A percentile compares a stretch with the other conserved stretches of the same genome.
These are phyloP conservation scores for Coemansia brasiliensis DNA, from an alignment of 192 early-diverging fungal species.

Conservation along the genomic window DNA sequence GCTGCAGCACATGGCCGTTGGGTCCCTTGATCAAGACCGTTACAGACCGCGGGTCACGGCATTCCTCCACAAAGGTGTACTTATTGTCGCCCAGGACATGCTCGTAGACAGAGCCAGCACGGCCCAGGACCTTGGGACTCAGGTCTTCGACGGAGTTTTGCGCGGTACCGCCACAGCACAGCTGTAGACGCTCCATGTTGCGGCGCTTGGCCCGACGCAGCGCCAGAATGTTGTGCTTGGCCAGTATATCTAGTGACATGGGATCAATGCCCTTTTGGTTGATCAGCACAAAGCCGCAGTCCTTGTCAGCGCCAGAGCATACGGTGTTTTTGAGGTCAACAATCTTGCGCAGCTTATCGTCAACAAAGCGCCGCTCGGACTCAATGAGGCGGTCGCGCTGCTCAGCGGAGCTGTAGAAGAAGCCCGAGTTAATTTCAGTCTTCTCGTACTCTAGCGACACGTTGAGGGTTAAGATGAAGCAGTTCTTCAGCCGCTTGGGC, in stretches of 20 bases:
- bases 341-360: constrained; percentile 90
- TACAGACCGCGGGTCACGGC: constrained; percentile 83
- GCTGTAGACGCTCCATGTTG: constrained; percentile 98
- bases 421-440: constrained; percentile 97
- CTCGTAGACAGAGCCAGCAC: constrained; percentile 93
- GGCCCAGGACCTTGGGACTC: constrained; percentile 76
- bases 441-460: constrained; percentile 99
- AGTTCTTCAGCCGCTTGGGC: constrained; percentile 91
- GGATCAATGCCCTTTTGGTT: constrained; percentile 99
- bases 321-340: constrained; percentile 97
- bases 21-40: constrained; percentile 96
- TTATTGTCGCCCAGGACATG: constrained; percentile 98
- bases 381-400: constrained; percentile 98
- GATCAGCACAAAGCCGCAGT: constrained; percentile 91
- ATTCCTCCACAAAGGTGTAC: constrained; percentile 98
- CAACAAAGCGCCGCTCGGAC: constrained; percentile 94
- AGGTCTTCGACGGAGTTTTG: constrained; percentile 99
- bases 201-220: constrained; percentile 96
- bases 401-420: constrained; percentile 97
- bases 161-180: constrained; percentile 90
- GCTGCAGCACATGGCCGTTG: constrained; percentile 86
- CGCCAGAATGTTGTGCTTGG: constrained; percentile 93
- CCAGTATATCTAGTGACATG: constrained; percentile 91
- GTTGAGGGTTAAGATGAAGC: constrained; percentile 91
- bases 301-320: constrained; percentile 74